A percentile compares a stretch with the other conserved stretches of the same genome.
These are phyloP conservation scores for Neonectria neomacrospora DNA, from an alignment of 2,329 filamentous ascomycete species.

Conservation along the genomic window DNA sequence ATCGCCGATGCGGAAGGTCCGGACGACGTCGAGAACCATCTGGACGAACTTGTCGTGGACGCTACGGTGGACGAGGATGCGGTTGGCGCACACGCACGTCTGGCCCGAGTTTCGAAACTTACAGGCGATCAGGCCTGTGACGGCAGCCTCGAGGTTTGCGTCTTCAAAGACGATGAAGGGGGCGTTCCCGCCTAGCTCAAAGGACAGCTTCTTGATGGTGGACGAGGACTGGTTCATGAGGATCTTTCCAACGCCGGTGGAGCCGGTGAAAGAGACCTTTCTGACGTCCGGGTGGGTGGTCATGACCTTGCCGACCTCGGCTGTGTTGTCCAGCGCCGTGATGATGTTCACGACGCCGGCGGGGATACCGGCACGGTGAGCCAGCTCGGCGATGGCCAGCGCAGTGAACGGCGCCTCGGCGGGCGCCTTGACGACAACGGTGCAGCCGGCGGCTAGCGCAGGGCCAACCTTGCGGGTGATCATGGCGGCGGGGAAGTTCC, in stretches of 20 bases:
- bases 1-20: conserved; percentile 66
- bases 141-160: conserved; percentile 75
- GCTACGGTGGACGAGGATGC: conserved; percentile 68
- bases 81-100: conserved; percentile 75
- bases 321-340: conserved; percentile 80
- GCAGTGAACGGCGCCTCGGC: conserved; percentile 91
- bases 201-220: conserved; percentile 78
- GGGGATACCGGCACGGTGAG: conserved; percentile 84
- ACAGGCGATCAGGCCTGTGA: conserved; percentile 71
- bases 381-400: conserved; percentile 85
- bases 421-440: conserved; percentile 86
- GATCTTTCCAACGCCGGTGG: conserved; percentile 53
- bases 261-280: conserved; percentile 81
- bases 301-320: conserved; percentile 74
- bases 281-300: conserved; percentile 59
- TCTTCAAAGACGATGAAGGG: conserved; percentile 84
- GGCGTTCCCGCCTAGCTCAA: conserved; percentile 79
- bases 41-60: conserved; percentile 68
- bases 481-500: conserved; percentile 71
- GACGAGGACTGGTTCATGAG: conserved; percentile 77
- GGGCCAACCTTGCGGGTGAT: conserved; percentile 59
- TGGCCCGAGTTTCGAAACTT: conserved; percentile 80
- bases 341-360: conserved; percentile 89
- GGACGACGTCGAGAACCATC: conserved; percentile 63
- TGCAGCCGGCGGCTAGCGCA: conserved; percentile 76